Evolutionary conservation across 495 filamentous ascomycete genomes (phyloP).

Genomic region (Tuber calosporum): DNA sequence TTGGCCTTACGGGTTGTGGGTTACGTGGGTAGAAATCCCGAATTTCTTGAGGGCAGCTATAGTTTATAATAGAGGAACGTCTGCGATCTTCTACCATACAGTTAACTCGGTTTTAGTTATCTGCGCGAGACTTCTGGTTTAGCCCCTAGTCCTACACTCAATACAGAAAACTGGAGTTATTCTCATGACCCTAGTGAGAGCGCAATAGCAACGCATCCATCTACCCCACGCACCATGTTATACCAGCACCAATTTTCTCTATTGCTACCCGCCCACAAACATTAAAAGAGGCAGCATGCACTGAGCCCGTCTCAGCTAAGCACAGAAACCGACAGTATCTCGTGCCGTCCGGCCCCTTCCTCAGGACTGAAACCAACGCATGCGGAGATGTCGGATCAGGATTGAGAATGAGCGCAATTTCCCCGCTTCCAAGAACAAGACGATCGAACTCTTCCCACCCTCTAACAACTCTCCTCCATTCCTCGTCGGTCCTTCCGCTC

Average conservation of each 20-base stretch:
- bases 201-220: not conserved
- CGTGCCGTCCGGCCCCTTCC: not conserved
- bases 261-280: not conserved
- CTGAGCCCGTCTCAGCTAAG: not conserved
- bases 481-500: not conserved
- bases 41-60: not conserved
- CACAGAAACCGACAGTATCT: not conserved
- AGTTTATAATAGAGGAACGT: not conserved
- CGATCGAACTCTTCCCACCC: conserved; percentile 5
- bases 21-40: not conserved
- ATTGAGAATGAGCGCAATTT: conserved; percentile 11
- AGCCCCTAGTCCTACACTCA: not conserved
- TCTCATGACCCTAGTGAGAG: not conserved
- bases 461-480: not conserved
- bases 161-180: not conserved
- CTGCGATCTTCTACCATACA: not conserved
- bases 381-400: not conserved
- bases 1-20: not conserved
- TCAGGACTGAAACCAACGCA: not conserved
- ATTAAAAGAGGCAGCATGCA: not conserved
- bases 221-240: not conserved
- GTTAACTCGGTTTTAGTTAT: not conserved
- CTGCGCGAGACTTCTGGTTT: not conserved
- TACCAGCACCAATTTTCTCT: not conserved
- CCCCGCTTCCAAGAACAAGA: not conserved